phyloP scores from a whole-genome alignment of 768 basidiomycete genomes.

The Tylopilus balloui region DNA sequence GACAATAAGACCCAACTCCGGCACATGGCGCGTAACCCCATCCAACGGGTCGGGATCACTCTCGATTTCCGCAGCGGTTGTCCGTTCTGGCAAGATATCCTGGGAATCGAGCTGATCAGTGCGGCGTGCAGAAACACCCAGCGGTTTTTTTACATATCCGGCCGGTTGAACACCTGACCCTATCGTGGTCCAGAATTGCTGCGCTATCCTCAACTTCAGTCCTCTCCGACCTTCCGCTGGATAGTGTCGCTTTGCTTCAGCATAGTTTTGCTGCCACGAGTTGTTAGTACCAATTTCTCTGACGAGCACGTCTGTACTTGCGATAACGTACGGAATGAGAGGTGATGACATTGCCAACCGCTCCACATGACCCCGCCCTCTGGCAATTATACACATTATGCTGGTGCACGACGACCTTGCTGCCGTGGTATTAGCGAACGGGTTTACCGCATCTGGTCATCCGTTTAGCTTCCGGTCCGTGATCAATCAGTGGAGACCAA shows the following conservation, averaged over 20 bases:
- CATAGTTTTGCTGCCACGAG: slow-evolving; percentile 38
- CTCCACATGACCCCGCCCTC: not conserved
- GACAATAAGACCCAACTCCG: slow-evolving; percentile 58
- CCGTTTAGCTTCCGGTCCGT: not conserved
- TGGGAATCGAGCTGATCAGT: slow-evolving; percentile 12
- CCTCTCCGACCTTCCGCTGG: slow-evolving; percentile 54
- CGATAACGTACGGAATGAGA: slow-evolving; percentile 16
- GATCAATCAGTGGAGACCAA: not conserved
- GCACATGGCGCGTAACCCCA: slow-evolving; percentile 38
- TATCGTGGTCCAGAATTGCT: slow-evolving; percentile 41
- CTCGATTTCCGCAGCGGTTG: slow-evolving; percentile 22
- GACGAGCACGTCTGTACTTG: slow-evolving; percentile 9
- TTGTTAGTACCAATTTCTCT: slow-evolving; percentile 4
- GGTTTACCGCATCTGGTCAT: not conserved
- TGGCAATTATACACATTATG: not conserved
- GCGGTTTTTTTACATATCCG: not conserved
- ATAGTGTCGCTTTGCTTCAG: slow-evolving; percentile 39
- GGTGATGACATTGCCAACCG: slow-evolving; percentile 17
- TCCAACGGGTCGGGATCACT: slow-evolving; percentile 56
- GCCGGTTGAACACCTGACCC: slow-evolving; percentile 17
- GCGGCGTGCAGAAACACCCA: no score
- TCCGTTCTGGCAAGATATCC: slow-evolving; percentile 10
- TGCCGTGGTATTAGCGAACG: not conserved
- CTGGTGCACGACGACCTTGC: not conserved
- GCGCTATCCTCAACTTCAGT: slow-evolving; percentile 51